Evolutionary conservation across 106 monocot species (phyloP).

Genomic region (Amphibolis antarctica): DNA sequence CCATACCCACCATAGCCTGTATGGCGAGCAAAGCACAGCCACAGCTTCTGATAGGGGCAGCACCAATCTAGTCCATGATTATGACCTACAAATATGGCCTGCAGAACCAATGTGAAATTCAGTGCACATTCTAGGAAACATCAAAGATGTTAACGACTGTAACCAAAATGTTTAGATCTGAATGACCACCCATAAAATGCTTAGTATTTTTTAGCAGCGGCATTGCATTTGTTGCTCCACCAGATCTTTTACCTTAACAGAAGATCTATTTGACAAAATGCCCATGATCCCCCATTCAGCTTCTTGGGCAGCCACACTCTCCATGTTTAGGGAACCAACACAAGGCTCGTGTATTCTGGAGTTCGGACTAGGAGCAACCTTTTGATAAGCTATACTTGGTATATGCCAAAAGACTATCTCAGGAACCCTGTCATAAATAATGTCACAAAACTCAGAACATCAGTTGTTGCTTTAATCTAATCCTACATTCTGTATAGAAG

Average conservation of each 20-base stretch:
- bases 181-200: too few relatives aligned
- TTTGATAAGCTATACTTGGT: slow-evolving; percentile 62
- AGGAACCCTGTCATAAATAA: slow-evolving; percentile 36
- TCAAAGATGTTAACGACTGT: too few relatives aligned
- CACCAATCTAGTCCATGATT: slow-evolving; percentile 87
- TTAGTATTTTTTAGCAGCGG: too few relatives aligned
- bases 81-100: neutral
- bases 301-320: slow-evolving; percentile 68
- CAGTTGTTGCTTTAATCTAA: neutral
- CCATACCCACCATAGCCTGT: slow-evolving; percentile 86
- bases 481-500: neutral
- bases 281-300: slow-evolving; percentile 91
- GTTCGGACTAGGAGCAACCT: slow-evolving; percentile 40
- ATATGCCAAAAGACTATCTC: slow-evolving; percentile 92
- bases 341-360: slow-evolving; percentile 43
- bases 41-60: slow-evolving; percentile 61
- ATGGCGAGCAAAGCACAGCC: slow-evolving; percentile 88
- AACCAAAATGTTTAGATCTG: too few relatives aligned
- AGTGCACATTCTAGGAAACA: neutral
- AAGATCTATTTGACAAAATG: slow-evolving; percentile 32
- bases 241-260: slow-evolving; percentile 49
- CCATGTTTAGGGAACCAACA: slow-evolving; percentile 73
- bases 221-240: too few relatives aligned
- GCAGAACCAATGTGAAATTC: too few relatives aligned
- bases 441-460: neutral